Evolutionary conservation across 1,284 basidiomycete genomes (phyloP), one percentile per base, ranked within the genome.

Genomic region (Apiotrichum gamsii): DNA sequence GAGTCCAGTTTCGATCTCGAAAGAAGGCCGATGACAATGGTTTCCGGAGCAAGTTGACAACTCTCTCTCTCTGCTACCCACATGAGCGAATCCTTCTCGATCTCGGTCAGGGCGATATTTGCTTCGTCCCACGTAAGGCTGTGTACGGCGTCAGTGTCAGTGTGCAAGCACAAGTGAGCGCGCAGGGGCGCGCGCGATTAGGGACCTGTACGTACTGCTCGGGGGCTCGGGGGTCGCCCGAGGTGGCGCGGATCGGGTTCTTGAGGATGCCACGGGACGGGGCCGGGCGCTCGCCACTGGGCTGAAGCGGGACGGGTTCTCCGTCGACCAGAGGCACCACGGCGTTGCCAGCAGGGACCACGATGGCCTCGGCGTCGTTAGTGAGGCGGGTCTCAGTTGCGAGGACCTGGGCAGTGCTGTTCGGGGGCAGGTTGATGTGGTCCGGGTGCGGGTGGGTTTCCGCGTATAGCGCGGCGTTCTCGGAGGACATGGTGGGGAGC

Each of bases 21-120:
- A n/a, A n/a, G n/a, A n/a, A n/a, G n/a, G n/a, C n/a, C n/a, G n/a
- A n/a, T n/a, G n/a, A n/a, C n/a, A n/a, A n/a, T n/a, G n/a, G n/a
- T n/a, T n/a, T n/a, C n/a, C n/a, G n/a, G n/a, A n/a, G n/a, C n/a
- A n/a, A n/a, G n/a, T n/a, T n/a, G n/a, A n/a, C n/a, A 35, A 5
- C 16, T 38, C 18, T 19, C 25, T 28, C 11, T 28, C 25, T 28
- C 25, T 28, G 8, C 25, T 19, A 60, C 70, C 36, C 45, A 69
- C 89, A 93, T 94, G 64, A 89, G 76, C 59, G 87, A 90, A 64
- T 93, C 89, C 72, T 91, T 90, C 76, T 86, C 82, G 58, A 89
- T 83, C 72, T 94, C 90, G 0, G 89, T 93, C 61, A 87, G 72
- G 23, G 87, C 87, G 39, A 94, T 78, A 64, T 93, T 94, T 67